phyloP scores from a whole-genome alignment of 331 rosid species.

The Phaseolus coccineus region DNA sequence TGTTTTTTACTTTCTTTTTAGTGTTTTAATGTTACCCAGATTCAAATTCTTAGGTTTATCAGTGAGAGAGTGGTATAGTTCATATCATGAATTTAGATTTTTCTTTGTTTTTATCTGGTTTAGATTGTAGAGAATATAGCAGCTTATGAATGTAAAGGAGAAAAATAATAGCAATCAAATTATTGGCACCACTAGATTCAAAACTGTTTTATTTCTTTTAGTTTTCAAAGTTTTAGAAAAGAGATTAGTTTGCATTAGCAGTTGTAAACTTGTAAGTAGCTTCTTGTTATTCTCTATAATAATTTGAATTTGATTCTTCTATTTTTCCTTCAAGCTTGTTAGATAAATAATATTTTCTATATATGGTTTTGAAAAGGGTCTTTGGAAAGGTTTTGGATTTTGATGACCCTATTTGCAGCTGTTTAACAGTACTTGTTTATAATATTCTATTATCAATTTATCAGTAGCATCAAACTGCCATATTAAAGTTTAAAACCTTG shows the following conservation, averaged over 20 bases:
- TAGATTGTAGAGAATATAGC: conserved; percentile 39
- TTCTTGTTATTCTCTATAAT: too few relatives aligned
- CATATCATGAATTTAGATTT: conserved; percentile 15
- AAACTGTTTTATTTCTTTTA: neutral
- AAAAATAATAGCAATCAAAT: conserved; percentile 9
- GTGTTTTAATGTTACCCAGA: neutral
- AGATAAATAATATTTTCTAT: too few relatives aligned
- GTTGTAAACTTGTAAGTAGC: neutral
- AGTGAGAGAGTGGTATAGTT: conserved; percentile 28
- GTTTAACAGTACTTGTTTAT: too few relatives aligned
- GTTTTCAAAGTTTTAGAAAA: neutral
- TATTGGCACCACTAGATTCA: neutral
- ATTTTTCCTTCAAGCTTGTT: too few relatives aligned
- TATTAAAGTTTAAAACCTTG: too few relatives aligned
- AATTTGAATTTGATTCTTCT: too few relatives aligned
- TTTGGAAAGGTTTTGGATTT: too few relatives aligned
- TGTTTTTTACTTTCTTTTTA: neutral
- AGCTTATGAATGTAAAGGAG: conserved; percentile 44
- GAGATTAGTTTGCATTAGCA: neutral
- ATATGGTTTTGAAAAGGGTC: too few relatives aligned
- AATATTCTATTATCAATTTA: too few relatives aligned
- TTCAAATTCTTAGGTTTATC: conserved; percentile 23
- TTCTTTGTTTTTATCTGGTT: conserved; percentile 18
- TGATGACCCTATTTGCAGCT: too few relatives aligned
- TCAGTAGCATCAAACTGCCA: too few relatives aligned